Conservation (phyloP, 305 asterid genomes). For the Striga hermonthica region DNA sequence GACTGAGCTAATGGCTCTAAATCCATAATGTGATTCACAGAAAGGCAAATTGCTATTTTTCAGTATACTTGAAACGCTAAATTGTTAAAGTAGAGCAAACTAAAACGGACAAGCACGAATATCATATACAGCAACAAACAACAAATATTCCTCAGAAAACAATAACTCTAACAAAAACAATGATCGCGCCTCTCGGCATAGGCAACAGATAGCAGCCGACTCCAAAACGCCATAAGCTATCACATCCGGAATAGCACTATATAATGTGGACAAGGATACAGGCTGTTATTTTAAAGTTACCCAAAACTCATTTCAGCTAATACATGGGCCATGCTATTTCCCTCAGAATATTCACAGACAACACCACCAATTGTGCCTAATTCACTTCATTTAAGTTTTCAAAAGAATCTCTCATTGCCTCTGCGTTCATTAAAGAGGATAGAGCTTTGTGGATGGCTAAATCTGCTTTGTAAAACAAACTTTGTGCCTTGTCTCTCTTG, state of each 20-base stretch:
- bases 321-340: not conserved
- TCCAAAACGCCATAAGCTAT: not conserved
- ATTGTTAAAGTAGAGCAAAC: conserved; percentile 29
- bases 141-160: conserved; percentile 37
- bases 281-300: not conserved
- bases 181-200: no score
- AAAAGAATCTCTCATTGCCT: conserved; percentile 52
- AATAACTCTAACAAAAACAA: not conserved
- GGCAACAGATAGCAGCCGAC: not conserved
- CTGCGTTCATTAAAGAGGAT: conserved; percentile 61
- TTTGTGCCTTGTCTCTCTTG: conserved; percentile 81
- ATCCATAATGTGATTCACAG: no score
- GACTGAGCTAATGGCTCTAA: no score
- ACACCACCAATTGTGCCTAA: conserved; percentile 27
- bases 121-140: conserved; percentile 50
- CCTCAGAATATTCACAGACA: conserved; percentile 17
- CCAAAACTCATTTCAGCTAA: no score
- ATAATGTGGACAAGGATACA: conserved; percentile 26
- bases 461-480: conserved; percentile 67
- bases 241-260: not conserved
- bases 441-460: conserved; percentile 67
- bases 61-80: conserved; percentile 40
- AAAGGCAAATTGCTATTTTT: conserved; percentile 31
- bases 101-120: conserved; percentile 26
- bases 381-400: conserved; percentile 33